Evolutionary conservation across 2,329 filamentous ascomycete species (phyloP).

Genomic region (Fusarium sp.): DNA sequence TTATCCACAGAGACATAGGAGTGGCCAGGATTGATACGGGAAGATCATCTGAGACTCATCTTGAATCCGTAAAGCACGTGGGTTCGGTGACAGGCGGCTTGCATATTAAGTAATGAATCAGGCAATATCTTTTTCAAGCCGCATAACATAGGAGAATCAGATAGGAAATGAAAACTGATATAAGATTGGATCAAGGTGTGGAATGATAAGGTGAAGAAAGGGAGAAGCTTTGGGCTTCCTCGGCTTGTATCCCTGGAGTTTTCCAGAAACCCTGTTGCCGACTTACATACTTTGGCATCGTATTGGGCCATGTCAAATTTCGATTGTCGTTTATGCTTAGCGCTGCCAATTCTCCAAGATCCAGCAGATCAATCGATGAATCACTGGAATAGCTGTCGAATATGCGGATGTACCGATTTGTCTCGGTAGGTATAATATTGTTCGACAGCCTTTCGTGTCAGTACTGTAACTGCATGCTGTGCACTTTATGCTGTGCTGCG

Average conservation of each 20-base stretch:
- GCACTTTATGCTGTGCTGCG: not conserved
- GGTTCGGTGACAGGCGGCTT: not conserved
- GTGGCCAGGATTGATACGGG: constrained; percentile 12
- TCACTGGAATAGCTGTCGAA: not conserved
- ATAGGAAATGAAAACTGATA: constrained; percentile 4
- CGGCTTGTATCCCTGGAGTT: constrained; percentile 10
- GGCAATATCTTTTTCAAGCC: not conserved
- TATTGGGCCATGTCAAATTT: constrained; percentile 17
- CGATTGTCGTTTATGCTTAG: constrained; percentile 11
- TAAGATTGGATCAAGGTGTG: constrained; percentile 7
- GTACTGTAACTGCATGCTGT: not conserved
- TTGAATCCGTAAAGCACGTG: constrained; percentile 11
- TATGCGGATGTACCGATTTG: not conserved
- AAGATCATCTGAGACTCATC: constrained; percentile 18
- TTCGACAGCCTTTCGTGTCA: not conserved
- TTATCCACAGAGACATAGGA: constrained; percentile 20
- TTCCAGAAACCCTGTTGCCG: constrained; percentile 15
- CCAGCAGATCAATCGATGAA: constrained; percentile 1
- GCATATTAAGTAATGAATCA: not conserved
- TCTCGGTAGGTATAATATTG: not conserved
- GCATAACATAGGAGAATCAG: constrained; percentile 1
- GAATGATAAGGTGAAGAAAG: constrained; percentile 25
- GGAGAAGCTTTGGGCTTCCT: constrained; percentile 12
- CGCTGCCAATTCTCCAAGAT: not conserved
- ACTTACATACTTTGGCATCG: constrained; percentile 9